Percentiles rank a stretch among this genome's conserved stretches.
phyloP scores from a whole-genome alignment of 257 asterid species.

The Solanum pinnatisectum region DNA sequence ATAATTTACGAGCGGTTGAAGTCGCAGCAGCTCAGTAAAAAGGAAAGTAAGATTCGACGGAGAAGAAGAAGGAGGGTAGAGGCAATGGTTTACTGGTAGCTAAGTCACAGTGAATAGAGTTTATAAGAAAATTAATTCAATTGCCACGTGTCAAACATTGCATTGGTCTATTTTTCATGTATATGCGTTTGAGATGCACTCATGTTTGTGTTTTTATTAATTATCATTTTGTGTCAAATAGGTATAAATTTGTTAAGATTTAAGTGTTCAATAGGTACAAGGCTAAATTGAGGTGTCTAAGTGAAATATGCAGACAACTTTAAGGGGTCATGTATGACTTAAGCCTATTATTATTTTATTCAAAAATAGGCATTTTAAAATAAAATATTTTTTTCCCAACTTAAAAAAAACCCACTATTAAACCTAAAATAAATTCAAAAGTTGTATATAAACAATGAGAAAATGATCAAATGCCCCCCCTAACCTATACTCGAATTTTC shows the following conservation, averaged over 20 bases:
- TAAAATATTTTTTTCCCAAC: too few relatives aligned
- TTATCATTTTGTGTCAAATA: background rate
- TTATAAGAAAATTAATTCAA: too few relatives aligned
- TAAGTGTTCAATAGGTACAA: background rate
- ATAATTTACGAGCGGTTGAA: too few relatives aligned
- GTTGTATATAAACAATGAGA: too few relatives aligned
- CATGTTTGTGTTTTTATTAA: background rate
- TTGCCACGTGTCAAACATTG: background rate
- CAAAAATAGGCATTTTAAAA: too few relatives aligned
- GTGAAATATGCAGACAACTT: background rate
- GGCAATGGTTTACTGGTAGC: background rate
- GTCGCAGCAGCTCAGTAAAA: background rate
- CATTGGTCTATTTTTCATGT: too few relatives aligned
- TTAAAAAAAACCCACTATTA: too few relatives aligned
- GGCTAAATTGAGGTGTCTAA: background rate
- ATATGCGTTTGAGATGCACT: background rate
- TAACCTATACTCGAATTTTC: too few relatives aligned
- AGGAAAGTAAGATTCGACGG: background rate
- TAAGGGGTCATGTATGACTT: too few relatives aligned
- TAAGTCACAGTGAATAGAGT: background rate
- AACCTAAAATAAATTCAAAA: too few relatives aligned
- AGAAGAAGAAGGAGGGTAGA: background rate
- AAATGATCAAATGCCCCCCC: too few relatives aligned
- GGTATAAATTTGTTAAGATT: background rate
- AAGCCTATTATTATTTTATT: too few relatives aligned